These are phyloP conservation scores for Blastobotrys terrestris DNA, from an alignment of 805 yeast species.

Conservation along the genomic window DNA sequence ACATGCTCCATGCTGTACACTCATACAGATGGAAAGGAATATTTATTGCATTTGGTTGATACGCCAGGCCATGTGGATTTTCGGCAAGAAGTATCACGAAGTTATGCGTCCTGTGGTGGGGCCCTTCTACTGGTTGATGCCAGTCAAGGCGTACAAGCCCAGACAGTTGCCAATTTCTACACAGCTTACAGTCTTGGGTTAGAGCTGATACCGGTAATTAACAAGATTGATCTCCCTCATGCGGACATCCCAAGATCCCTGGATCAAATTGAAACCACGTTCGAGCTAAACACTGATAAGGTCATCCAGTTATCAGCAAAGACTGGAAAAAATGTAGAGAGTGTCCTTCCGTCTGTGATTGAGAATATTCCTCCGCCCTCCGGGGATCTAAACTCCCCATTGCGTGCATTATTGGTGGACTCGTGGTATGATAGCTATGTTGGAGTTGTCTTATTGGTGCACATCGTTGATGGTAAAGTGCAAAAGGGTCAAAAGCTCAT, in stretches of 20 bases:
- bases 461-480: conserved; percentile 77
- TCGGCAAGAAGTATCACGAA: conserved; percentile 85
- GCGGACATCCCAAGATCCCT: conserved; percentile 78
- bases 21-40: conserved; percentile 52
- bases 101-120: conserved; percentile 95
- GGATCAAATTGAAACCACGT: conserved; percentile 78
- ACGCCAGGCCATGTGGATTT: conserved; percentile 99
- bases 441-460: conserved; percentile 82
- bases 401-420: conserved; percentile 80
- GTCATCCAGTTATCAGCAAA: conserved; percentile 87
- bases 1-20: conserved; percentile 89
- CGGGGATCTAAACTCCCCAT: conserved; percentile 48
- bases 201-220: conserved; percentile 79
- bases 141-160: conserved; percentile 94
- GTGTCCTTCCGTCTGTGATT: conserved; percentile 74
- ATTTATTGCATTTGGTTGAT: conserved; percentile 83
- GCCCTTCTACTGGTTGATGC: conserved; percentile 90
- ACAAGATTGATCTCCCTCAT: conserved; percentile 82
- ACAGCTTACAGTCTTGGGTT: conserved; percentile 82
- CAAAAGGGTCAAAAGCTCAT: conserved; percentile 67
- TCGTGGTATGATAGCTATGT: conserved; percentile 94
- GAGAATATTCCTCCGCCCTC: conserved; percentile 75
- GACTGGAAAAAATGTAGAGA: conserved; percentile 74
- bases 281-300: conserved; percentile 69
- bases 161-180: conserved; percentile 95